Evolutionary conservation across 2,329 filamentous ascomycete species (phyloP).

Genomic region (Apiospora marii): DNA sequence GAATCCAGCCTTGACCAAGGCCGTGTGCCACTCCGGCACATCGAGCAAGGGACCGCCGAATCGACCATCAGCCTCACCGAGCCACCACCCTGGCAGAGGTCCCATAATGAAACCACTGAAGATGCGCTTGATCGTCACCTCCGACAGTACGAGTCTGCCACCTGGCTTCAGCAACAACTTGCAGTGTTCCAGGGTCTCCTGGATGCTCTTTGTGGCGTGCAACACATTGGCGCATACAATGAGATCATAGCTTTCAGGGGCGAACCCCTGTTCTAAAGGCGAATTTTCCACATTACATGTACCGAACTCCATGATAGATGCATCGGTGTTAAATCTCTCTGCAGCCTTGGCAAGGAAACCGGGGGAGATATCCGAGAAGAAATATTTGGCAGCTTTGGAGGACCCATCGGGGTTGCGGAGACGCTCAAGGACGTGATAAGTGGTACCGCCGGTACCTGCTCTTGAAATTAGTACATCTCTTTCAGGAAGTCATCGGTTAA

Average conservation of each 20-base stretch:
- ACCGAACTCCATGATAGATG: background rate
- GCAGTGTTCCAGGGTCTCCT: background rate
- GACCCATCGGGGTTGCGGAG: background rate
- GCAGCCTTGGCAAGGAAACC: slow-evolving; percentile 18
- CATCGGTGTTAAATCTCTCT: background rate
- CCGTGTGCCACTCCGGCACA: slow-evolving; percentile 9
- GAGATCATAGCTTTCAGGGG: slow-evolving; percentile 9
- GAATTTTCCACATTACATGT: background rate
- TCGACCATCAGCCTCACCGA: slow-evolving; percentile 17
- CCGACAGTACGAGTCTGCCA: slow-evolving; percentile 9
- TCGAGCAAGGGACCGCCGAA: background rate
- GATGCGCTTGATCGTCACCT: slow-evolving; percentile 17
- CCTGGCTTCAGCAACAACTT: slow-evolving; percentile 11
- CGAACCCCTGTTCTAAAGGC: slow-evolving; percentile 6
- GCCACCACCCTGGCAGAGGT: slow-evolving; percentile 22
- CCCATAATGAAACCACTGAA: slow-evolving; percentile 20
- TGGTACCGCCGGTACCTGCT: slow-evolving; percentile 4
- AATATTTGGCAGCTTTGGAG: background rate
- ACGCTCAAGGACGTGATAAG: background rate
- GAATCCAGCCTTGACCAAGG: background rate
- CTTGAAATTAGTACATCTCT: too few species aligned
- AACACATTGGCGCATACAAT: slow-evolving; percentile 21
- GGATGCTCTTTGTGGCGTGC: slow-evolving; percentile 1
- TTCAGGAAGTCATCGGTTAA: too few species aligned
- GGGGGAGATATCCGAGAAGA: slow-evolving; percentile 13